phyloP scores from a whole-genome alignment of 768 basidiomycete genomes.

The Pleurotus salmoneostramineus region DNA sequence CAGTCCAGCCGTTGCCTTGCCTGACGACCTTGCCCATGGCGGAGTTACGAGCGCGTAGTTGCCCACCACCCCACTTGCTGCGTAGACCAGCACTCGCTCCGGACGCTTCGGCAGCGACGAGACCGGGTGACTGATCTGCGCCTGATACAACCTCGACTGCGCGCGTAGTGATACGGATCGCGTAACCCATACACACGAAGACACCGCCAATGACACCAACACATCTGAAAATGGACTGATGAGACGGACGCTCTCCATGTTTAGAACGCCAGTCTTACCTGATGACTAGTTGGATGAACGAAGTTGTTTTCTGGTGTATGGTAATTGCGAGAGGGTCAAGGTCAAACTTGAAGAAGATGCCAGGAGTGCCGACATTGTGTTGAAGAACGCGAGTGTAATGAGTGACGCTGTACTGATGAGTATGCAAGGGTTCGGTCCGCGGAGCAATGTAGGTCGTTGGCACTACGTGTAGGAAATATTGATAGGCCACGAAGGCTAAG shows the following conservation, averaged over 20 bases:
- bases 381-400: slow-evolving; percentile 79
- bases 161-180: slow-evolving; percentile 59
- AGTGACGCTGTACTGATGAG: slow-evolving; percentile 92
- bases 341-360: slow-evolving; percentile 98
- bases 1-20: slow-evolving; percentile 58
- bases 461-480: slow-evolving; percentile 94
- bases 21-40: slow-evolving; percentile 41
- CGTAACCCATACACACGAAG: slow-evolving; percentile 81
- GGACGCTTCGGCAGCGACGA: slow-evolving; percentile 65
- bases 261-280: slow-evolving; percentile 28
- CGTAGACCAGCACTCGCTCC: slow-evolving; percentile 52
- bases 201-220: slow-evolving; percentile 94
- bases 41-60: slow-evolving; percentile 52
- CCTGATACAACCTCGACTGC: slow-evolving; percentile 67
- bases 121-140: slow-evolving; percentile 37
- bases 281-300: slow-evolving; percentile 77
- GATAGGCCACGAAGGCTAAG: slow-evolving; percentile 83
- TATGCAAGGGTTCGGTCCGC: slow-evolving; percentile 57
- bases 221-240: slow-evolving; percentile 33
- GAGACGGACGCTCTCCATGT: background rate
- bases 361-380: slow-evolving; percentile 79
- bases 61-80: slow-evolving; percentile 65
- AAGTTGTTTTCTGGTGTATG: slow-evolving; percentile 85
- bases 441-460: slow-evolving; percentile 90
- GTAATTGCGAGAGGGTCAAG: slow-evolving; percentile 85